A percentile compares a stretch with the other conserved stretches of the same genome.
These are phyloP conservation scores for Colletotrichum truncatum DNA, from an alignment of 2,329 filamentous ascomycete species.

Conservation along the genomic window DNA sequence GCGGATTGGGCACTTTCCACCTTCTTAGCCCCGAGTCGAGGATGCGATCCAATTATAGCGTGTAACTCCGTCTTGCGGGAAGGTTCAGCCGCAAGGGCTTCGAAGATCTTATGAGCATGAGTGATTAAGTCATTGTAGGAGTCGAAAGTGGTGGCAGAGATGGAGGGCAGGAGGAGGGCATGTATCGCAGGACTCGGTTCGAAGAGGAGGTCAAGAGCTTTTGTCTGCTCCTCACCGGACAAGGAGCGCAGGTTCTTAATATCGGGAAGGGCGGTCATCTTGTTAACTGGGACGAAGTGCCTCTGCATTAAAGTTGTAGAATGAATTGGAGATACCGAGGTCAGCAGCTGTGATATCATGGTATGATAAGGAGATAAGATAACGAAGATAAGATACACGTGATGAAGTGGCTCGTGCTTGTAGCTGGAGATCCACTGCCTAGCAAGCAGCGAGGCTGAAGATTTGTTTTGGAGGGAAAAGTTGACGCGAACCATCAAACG, in stretches of 20 bases:
- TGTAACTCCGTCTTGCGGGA: slow-evolving; percentile 65
- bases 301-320: background rate
- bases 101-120: slow-evolving; percentile 71
- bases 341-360: slow-evolving; percentile 12
- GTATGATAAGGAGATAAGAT: slow-evolving; percentile 10
- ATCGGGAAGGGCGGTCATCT: slow-evolving; percentile 59
- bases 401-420: slow-evolving; percentile 23
- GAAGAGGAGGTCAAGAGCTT: slow-evolving; percentile 81
- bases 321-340: background rate
- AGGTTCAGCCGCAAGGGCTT: slow-evolving; percentile 63
- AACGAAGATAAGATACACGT: slow-evolving; percentile 1
- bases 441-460: slow-evolving; percentile 29
- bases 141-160: slow-evolving; percentile 64
- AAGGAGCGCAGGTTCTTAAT: slow-evolving; percentile 65
- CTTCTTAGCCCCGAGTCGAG: slow-evolving; percentile 82
- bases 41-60: slow-evolving; percentile 81
- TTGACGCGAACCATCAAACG: slow-evolving; percentile 17
- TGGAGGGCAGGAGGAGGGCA: slow-evolving; percentile 72
- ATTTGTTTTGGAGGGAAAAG: slow-evolving; percentile 31
- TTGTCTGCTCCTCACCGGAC: slow-evolving; percentile 61
- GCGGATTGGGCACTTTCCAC: slow-evolving; percentile 83
- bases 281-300: background rate
- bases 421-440: slow-evolving; percentile 5
- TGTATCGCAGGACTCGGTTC: slow-evolving; percentile 83
- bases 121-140: slow-evolving; percentile 77